Evolutionary conservation across 495 filamentous ascomycete species (phyloP).

Genomic region (Sordaria brevicollis): DNA sequence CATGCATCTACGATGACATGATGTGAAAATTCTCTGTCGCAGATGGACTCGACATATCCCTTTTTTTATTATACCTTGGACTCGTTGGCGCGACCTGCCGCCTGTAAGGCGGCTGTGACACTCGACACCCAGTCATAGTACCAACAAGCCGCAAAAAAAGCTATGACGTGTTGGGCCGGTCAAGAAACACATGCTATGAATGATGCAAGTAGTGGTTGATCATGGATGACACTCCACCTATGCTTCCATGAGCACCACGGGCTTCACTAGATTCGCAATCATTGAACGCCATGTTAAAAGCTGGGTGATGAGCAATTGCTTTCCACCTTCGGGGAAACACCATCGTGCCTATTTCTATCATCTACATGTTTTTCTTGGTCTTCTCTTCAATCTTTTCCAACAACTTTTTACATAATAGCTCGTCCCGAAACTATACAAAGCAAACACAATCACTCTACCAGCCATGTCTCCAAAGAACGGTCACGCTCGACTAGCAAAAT

Average conservation of each 20-base stretch:
- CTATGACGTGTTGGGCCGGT: background rate
- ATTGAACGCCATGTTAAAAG: background rate
- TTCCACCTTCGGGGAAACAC: background rate
- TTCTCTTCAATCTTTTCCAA: too few relatives aligned
- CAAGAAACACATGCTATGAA: background rate
- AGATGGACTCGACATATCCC: background rate
- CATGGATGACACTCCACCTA: too few relatives aligned
- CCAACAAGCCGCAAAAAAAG: background rate
- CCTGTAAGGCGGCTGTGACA: background rate
- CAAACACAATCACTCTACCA: background rate
- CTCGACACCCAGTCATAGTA: background rate
- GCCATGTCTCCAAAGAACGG: background rate
- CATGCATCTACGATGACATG: background rate
- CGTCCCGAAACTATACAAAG: background rate
- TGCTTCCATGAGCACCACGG: background rate
- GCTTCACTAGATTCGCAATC: background rate
- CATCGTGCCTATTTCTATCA: background rate
- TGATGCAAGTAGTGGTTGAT: background rate
- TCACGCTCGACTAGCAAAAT: background rate
- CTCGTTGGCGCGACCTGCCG: background rate
- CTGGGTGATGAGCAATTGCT: background rate
- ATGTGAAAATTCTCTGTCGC: background rate
- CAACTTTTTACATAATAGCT: too few relatives aligned
- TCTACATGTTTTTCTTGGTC: background rate
- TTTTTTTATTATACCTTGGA: background rate